Base-by-base conservation (phyloP, 192 early-diverging fungal species). In the Coemansia sp. region DNA sequence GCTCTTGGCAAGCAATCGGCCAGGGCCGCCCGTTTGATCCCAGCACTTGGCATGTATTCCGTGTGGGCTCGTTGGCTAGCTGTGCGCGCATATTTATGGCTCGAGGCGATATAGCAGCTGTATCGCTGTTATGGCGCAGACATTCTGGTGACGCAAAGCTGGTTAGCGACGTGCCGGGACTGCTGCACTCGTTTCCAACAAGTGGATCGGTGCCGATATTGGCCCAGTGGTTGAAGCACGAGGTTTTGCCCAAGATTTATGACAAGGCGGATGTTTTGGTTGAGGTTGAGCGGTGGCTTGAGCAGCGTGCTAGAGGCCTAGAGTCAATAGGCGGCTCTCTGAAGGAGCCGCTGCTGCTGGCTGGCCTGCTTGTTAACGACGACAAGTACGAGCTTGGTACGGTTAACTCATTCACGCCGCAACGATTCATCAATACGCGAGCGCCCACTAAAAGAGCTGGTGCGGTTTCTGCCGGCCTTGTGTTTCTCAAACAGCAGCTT, bases 101-200 rank as follows among this genome's bases (percentile, higher is more conserved):
- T 6, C 41, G 43, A 3, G 81, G 80, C 41, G 72, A 84, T 46
- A 46, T 84, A 6, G 22, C 36, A 3, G 40, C 56, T 2, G 66
- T 62, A 13, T 28, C 74, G 8, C 55, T 59, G 3, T 19, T 86
- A 2, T 86, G 85, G 85, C 53, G 78, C 22, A 52, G 85, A 5
- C 85, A 86, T 40, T 59, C 32, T 32, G 19, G 34, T 27, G 77
- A 72, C 19, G 50, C 47, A 23, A 56, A 58, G 5, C 37, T 86
- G 26, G 41, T 64, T 4, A 33, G 36, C 11, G 63, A 69, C 26
- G 39, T 87, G 6, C 32, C 62, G 14, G 67, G 72, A 11, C 69
- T 83, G 15, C 46, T 85, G 9, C 50, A 72, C 20, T 66, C 68
- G 19, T 64, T 82, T 17, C 74, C 82, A 4, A 59, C 67, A 11